Conservation (phyloP, 2,329 filamentous ascomycete genomes). For the Phialocephala sp. region DNA sequence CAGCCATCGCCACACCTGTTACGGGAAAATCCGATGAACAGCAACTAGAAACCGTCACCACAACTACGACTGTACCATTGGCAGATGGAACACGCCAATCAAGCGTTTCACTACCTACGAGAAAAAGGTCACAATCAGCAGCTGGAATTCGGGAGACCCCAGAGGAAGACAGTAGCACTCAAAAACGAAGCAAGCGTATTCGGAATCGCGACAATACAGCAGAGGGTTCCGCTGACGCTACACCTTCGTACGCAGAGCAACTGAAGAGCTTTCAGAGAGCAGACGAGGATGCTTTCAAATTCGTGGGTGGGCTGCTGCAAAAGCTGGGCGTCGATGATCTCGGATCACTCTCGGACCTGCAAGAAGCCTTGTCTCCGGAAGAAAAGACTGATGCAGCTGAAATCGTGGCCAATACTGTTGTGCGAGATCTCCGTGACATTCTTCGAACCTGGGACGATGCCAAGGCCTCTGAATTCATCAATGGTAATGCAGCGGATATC, state of each 20-base stretch:
- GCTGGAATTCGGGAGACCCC: conserved; percentile 61
- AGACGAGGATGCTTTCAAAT: conserved; percentile 41
- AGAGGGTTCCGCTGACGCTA: conserved; percentile 56
- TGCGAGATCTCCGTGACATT: conserved; percentile 46
- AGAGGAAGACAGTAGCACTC: conserved; percentile 62
- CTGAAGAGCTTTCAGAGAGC: conserved; percentile 47
- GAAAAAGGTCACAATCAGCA: conserved; percentile 67
- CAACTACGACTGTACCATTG: conserved; percentile 33
- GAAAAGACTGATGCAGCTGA: conserved; percentile 29
- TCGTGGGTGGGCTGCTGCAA: conserved; percentile 36
- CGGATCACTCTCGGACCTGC: conserved; percentile 38
- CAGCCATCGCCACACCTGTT: conserved; percentile 24
- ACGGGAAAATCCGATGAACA: conserved; percentile 31
- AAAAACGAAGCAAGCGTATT: conserved; percentile 70
- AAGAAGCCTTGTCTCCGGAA: conserved; percentile 35
- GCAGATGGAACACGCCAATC: conserved; percentile 29
- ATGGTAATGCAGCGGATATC: conserved; percentile 41
- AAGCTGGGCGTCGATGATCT: conserved; percentile 42
- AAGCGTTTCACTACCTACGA: conserved; percentile 44
- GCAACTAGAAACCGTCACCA: conserved; percentile 29
- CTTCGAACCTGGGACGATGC: conserved; percentile 47
- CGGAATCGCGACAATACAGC: conserved; percentile 62
- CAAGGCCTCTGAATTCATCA: conserved; percentile 43
- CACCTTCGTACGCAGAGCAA: conserved; percentile 58
- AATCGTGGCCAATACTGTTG: conserved; percentile 36